Evolutionary conservation across 2,329 filamentous ascomycete genomes (phyloP), one percentile per base, ranked within the genome.

Genomic region (Alternaria gaisen): DNA sequence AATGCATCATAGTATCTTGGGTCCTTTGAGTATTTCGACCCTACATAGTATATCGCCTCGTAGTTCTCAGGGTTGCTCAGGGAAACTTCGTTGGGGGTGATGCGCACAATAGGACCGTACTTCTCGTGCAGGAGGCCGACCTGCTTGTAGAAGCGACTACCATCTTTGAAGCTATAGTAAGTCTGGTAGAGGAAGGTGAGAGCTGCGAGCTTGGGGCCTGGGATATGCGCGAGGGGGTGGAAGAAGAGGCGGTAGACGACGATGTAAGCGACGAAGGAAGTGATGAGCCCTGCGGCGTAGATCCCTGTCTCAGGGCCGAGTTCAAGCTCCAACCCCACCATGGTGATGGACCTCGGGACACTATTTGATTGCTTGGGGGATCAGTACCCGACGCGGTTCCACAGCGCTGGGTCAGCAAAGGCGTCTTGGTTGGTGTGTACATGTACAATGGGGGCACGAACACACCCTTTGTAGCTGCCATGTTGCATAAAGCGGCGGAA

Each of bases 181-280:
- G 46, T 26, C 24, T 26, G 24, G 24, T 26, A 26, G 24, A 26
- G 24, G 24, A 26, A 26, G 24, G 24, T 26, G 24, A 26, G 0
- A 26, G 24, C 24, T 26, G 24, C 24, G 24, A 26, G 24, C 24
- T 26, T 26, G 24, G 64, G 63, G 30, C 64, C 64, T 38, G 62
- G 58, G 42, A 67, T 44, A 8, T 60, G 43, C 26, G 43, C 54
- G 20, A 60, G 62, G 42, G 58, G 58, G 40, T 60, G 53, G 42
- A 58, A 51, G 48, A 8, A 52, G 46, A 60, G 22, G 28, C 62
- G 61, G 36, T 56, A 57, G 42, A 44, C 20, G 55, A 53, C 20
- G 28, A 50, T 22, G 48, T 43, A 44, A 28, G 30, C 30, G 30
- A 34, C 30, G 30, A 34, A 34, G 30, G 30, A 34, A 14, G 30